Base-by-base conservation (phyloP, 768 basidiomycete genomes). In the Grammothele lineata region DNA sequence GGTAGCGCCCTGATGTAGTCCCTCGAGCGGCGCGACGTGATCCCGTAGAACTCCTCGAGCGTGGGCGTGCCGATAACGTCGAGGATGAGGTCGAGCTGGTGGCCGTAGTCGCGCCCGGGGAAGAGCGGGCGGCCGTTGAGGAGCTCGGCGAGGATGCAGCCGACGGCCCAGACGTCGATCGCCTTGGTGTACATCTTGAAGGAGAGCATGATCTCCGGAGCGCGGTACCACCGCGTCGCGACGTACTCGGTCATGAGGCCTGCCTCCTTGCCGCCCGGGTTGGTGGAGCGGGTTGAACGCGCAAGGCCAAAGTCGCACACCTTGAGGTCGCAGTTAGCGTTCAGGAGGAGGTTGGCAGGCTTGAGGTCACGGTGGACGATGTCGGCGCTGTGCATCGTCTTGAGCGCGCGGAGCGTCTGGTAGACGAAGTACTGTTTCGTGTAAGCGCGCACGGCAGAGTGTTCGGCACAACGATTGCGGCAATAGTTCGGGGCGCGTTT, bases 121-220 rank as follows among this genome's bases (percentile, higher is more conserved):
- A 95, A 94, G 37, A 95, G 72, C 2, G 91, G 87, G 51, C 81
- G 80, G 3, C 85, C 86, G 23, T 73, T 83, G 42, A 94, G 70
- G 66, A 94, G 80, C 66, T 93, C 91, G 6, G 90, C 88, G 38
- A 86, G 73, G 56, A 87, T 81, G 57, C 83, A 85, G 4, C 84
- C 83, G 34, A 85, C 80, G 8, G 83, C 80, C 85, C 83, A 87
- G 50, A 85, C 70, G 60, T 86, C 85, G 50, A 86, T 79, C n/a
- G 81, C 79, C 72, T 84, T 84, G 47, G 83, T 84, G 62, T 86
- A 85, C 81, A 86, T 86, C 70, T 91, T 90, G 79, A 92, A 93
- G 3, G 86, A 89, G 42, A 93, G 73, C 92, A 95, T 95, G 62
- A 94, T 92, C 66, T 95, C 92, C 0, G 91, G 91, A 0, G 92